These are phyloP conservation scores for Globisporangium recalcitrans DNA, from an alignment of 352 stramenopile species.

Conservation along the genomic window DNA sequence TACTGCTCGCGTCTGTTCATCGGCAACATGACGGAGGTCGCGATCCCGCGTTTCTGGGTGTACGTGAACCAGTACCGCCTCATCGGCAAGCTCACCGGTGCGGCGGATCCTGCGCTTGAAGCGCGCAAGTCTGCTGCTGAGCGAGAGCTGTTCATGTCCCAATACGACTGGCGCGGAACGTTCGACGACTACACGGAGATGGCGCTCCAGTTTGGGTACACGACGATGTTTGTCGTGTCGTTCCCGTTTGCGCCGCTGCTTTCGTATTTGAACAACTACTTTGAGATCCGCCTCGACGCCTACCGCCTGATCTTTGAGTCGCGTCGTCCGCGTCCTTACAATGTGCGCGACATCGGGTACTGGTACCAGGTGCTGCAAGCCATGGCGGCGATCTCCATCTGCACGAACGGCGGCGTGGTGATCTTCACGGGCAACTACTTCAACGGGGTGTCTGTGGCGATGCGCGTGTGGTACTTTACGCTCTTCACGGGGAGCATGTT, in stretches of 20 bases:
- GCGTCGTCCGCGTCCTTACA: conserved; percentile 71
- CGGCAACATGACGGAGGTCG: conserved; percentile 73
- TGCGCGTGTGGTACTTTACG: conserved; percentile 76
- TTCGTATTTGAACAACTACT: conserved; percentile 90
- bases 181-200: conserved; percentile 94
- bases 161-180: conserved; percentile 80
- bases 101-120: conserved; percentile 20
- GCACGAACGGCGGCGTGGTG: conserved; percentile 91
- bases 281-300: conserved; percentile 90
- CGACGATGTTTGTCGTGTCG: conserved; percentile 88
- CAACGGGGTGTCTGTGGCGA: conserved; percentile 40
- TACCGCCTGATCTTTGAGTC: conserved; percentile 82
- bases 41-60: conserved; percentile 66
- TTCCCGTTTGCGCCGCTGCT: conserved; percentile 92
- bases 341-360: conserved; percentile 87
- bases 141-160: conserved; percentile 68
- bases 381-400: conserved; percentile 88
- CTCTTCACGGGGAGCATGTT: conserved; percentile 79
- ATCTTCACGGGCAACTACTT: conserved; percentile 90
- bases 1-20: conserved; percentile 88
- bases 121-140: conserved; percentile 47
- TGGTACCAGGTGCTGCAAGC: conserved; percentile 89
- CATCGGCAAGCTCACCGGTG: conserved; percentile 42
- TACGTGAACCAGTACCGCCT: conserved; percentile 68
- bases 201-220: conserved; percentile 86